Evolutionary conservation across 2,329 filamentous ascomycete species (phyloP), one percentile per base, ranked within the genome.

Genomic region (Fusarium odoratissimum): DNA sequence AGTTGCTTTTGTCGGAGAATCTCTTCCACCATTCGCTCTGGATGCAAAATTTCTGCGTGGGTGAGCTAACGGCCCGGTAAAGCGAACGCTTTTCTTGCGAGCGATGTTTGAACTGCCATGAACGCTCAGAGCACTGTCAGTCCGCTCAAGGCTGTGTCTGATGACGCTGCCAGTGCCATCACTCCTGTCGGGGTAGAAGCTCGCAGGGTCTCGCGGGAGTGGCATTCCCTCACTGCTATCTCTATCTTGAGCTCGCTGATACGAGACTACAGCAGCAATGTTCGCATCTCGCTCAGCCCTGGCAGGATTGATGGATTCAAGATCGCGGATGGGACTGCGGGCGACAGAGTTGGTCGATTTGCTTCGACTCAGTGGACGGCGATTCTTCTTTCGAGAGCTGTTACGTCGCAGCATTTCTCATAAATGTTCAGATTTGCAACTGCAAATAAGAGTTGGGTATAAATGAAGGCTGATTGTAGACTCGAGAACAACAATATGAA

Each of bases 181-280:
- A 45, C 75, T 77, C 37, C 65, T 68, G 12, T 75, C 55, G 8
- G 70, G 45, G 13, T 64, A 71, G 52, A 68, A 62, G 31, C 54
- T 75, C 31, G 63, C 68, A 48, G 65, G 79, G 80, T 83, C 67
- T 25, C 60, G 58, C 16, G 65, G 67, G 25, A 70, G 33, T 16
- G 28, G 16, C 52, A 66, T 51, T 54, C 73, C 69, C 31, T 76
- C 74, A 8, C 46, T 44, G 5, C 49, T 70, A 7, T 63, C 81
- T 17, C 83, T 82, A 40, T 83, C 82, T 60, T 83, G 83, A n/a
- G 87, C 87, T 66, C 87, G 84, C 11, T 82, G 79, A 76, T 89
- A 93, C 3, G 91, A 91, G 75, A 90, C 83, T 38, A 84, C 82
- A 12, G 91, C 91, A 28, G 91, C 91, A 42, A 87, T 85, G 42